These are phyloP conservation scores for Teratosphaeriaceae sp. DNA, from an alignment of 2,329 filamentous ascomycete species.

Conservation along the genomic window DNA sequence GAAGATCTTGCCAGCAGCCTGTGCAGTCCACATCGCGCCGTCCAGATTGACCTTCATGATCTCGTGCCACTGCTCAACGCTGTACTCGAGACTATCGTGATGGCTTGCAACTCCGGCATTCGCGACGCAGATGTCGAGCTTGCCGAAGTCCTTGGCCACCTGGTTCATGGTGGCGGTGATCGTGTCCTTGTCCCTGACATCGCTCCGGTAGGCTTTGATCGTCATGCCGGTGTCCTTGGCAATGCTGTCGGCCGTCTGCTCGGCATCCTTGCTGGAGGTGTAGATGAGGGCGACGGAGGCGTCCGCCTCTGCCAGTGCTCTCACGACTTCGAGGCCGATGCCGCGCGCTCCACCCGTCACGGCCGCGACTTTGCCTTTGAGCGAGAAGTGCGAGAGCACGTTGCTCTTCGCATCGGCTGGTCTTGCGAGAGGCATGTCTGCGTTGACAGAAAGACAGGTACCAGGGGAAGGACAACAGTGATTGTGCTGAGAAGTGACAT, in stretches of 20 bases:
- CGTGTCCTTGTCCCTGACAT: constrained; percentile 62
- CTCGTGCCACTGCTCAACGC: constrained; percentile 41
- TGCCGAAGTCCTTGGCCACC: constrained; percentile 60
- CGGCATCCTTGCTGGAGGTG: constrained; percentile 61
- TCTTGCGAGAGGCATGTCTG: constrained; percentile 19
- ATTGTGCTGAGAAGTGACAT: neutral
- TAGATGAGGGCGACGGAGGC: constrained; percentile 84
- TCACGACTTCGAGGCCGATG: constrained; percentile 80
- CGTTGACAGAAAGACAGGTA: neutral
- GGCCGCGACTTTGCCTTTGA: constrained; percentile 72
- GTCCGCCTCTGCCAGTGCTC: constrained; percentile 79
- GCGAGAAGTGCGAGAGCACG: constrained; percentile 42
- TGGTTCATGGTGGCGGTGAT: constrained; percentile 64
- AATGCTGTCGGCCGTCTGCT: constrained; percentile 12
- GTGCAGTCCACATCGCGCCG: constrained; percentile 81
- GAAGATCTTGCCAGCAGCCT: constrained; percentile 73
- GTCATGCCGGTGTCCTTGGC: constrained; percentile 14
- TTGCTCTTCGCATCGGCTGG: constrained; percentile 9
- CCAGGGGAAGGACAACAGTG: neutral
- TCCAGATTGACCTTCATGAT: constrained; percentile 46
- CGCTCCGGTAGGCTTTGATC: constrained; percentile 58
- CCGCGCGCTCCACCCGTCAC: constrained; percentile 86
- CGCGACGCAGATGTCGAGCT: constrained; percentile 81
- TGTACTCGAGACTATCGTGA: constrained; percentile 3
- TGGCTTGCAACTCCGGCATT: constrained; percentile 80